Conservation (phyloP, 768 basidiomycete species). For the Tulasnella sp. region DNA sequence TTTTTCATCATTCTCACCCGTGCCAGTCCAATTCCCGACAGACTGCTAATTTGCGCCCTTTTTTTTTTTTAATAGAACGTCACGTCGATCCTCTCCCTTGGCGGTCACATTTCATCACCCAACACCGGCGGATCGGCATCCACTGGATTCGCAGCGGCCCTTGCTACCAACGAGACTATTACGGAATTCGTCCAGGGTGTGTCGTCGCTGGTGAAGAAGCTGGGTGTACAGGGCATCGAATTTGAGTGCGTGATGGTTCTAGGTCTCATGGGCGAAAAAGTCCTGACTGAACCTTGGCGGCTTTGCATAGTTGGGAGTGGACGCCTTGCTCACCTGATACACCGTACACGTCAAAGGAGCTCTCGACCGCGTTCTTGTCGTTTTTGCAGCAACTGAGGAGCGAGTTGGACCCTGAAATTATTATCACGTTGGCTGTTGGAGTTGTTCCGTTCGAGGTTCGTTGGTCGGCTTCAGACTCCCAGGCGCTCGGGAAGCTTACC, state of each 20-base stretch:
- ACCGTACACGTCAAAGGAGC: background rate
- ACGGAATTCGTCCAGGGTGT: constrained; percentile 14
- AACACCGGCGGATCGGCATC: constrained; percentile 12
- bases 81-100: constrained; percentile 6
- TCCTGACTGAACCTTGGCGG: background rate
- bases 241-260: constrained; percentile 8
- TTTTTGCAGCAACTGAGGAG: constrained; percentile 3
- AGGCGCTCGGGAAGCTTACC: background rate
- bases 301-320: constrained; percentile 11
- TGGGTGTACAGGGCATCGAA: constrained; percentile 10
- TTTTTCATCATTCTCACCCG: too few species aligned
- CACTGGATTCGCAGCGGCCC: constrained; percentile 1
- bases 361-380: constrained; percentile 10
- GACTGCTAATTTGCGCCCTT: too few species aligned
- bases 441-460: constrained; percentile 10
- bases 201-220: background rate
- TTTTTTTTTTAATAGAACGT: too few species aligned
- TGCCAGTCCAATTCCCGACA: too few species aligned
- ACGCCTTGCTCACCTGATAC: constrained; percentile 7
- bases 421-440: constrained; percentile 11
- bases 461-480: background rate
- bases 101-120: constrained; percentile 7
- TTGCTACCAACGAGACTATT: background rate
- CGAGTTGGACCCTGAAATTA: background rate
- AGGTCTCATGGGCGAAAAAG: too few species aligned